These are phyloP conservation scores for Echium plantagineum DNA, from an alignment of 257 asterid species.

Conservation along the genomic window DNA sequence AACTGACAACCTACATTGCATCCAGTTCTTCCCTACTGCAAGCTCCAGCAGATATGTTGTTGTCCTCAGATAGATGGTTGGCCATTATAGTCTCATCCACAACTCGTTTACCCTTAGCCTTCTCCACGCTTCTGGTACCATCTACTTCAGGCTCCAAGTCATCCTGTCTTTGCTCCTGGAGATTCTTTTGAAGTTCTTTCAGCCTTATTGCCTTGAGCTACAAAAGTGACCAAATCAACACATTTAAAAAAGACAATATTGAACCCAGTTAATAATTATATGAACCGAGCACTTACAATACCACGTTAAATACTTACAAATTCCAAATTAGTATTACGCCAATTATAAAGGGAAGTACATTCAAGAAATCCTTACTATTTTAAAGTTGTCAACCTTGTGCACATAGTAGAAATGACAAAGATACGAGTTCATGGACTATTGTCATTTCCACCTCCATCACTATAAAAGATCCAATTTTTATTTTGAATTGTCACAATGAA, in stretches of 20 bases:
- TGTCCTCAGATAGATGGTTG: slow-evolving; percentile 14
- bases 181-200: slow-evolving; percentile 61
- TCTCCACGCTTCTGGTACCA: slow-evolving; percentile 13
- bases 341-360: too few relatives aligned
- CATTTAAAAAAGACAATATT: neutral
- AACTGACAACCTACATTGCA: slow-evolving; percentile 43
- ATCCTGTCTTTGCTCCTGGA: slow-evolving; percentile 65
- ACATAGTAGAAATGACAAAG: too few relatives aligned
- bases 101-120: slow-evolving; percentile 16
- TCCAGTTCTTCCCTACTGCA: slow-evolving; percentile 55
- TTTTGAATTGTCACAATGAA: too few relatives aligned
- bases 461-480: too few relatives aligned
- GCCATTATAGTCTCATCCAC: slow-evolving; percentile 11
- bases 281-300: too few relatives aligned
- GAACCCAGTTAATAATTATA: too few relatives aligned
- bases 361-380: too few relatives aligned
- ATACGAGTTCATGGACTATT: too few relatives aligned
- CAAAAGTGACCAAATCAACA: slow-evolving; percentile 3
- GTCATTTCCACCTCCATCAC: too few relatives aligned
- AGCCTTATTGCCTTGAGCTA: slow-evolving; percentile 75
- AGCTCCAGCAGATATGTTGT: slow-evolving; percentile 12
- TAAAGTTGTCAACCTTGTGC: too few relatives aligned
- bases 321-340: too few relatives aligned
- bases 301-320: too few relatives aligned
- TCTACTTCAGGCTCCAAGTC: slow-evolving; percentile 47